Evolutionary conservation across 495 filamentous ascomycete genomes (phyloP).

Genomic region (Terfezia claveryi): DNA sequence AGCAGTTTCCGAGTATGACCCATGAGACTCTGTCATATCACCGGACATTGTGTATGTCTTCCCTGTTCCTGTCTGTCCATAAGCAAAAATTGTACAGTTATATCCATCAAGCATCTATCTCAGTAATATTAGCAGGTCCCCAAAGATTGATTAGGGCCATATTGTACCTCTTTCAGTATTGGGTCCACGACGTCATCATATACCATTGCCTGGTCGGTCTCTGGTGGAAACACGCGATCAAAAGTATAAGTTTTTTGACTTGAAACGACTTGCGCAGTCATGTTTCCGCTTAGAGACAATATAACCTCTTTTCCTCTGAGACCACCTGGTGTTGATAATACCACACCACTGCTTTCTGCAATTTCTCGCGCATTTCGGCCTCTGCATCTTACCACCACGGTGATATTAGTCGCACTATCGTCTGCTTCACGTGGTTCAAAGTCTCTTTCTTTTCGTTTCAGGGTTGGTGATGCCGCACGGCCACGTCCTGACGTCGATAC

Average conservation of each 20-base stretch:
- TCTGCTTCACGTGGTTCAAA: conserved; percentile 38
- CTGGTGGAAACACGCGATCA: conserved; percentile 89
- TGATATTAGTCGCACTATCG: conserved; percentile 79
- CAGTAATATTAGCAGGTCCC: background rate
- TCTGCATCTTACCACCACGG: conserved; percentile 85
- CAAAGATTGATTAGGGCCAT: background rate
- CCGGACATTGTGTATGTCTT: conserved; percentile 99
- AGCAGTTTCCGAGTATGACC: conserved; percentile 68
- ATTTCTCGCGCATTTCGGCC: conserved; percentile 84
- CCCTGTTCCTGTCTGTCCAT: conserved; percentile 91
- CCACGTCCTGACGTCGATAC: too few relatives aligned
- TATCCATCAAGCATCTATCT: conserved; percentile 77
- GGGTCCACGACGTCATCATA: conserved; percentile 88
- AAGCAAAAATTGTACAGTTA: conserved; percentile 97
- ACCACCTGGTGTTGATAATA: conserved; percentile 57
- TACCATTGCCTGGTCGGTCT: conserved; percentile 76
- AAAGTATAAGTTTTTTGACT: conserved; percentile 95
- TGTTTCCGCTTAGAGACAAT: conserved; percentile 55
- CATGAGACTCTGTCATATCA: conserved; percentile 72
- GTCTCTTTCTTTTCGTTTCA: conserved; percentile 63
- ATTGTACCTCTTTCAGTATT: conserved; percentile 66
- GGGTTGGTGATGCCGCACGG: conserved; percentile 25
- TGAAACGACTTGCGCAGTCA: conserved; percentile 37
- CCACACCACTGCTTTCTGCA: conserved; percentile 77
- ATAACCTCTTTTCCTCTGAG: conserved; percentile 63